Conservation (phyloP, 1,284 basidiomycete genomes). For the Phylloboletellus chloephorus region DNA sequence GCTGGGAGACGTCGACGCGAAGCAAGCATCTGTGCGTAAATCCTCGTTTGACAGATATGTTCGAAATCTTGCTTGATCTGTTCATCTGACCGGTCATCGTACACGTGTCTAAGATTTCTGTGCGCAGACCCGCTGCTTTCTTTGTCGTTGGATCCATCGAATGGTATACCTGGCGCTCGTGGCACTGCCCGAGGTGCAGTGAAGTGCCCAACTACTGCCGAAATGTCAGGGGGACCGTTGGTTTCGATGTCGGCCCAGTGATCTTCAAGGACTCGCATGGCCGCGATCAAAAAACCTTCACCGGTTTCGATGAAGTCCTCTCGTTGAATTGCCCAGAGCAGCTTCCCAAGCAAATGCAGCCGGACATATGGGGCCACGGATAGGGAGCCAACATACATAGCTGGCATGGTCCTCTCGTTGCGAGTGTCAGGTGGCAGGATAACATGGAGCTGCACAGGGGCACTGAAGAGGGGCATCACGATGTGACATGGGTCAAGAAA, state of each 20-base stretch:
- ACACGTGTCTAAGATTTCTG: conserved; percentile 16
- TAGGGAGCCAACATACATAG: conserved; percentile 74
- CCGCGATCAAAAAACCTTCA: conserved; percentile 70
- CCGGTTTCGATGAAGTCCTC: conserved; percentile 58
- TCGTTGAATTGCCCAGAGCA: conserved; percentile 51
- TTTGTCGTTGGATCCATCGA: conserved; percentile 3
- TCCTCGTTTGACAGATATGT: conserved; percentile 38
- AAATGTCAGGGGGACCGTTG: conserved; percentile 68
- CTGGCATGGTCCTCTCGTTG: conserved; percentile 57
- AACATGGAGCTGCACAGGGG: conserved; percentile 65
- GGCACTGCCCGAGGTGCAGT: conserved; percentile 7
- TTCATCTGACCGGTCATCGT: conserved; percentile 44
- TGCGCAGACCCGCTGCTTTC: not conserved
- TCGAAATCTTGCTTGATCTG: conserved; percentile 57
- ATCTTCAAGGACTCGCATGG: conserved; percentile 71
- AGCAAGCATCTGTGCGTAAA: conserved; percentile 56
- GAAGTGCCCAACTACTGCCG: conserved; percentile 46
- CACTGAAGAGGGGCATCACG: conserved; percentile 57
- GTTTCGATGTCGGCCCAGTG: conserved; percentile 63
- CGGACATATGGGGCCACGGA: conserved; percentile 79
- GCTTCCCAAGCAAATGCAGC: conserved; percentile 70
- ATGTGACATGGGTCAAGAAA: conserved; percentile 44
- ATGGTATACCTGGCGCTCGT: not conserved
- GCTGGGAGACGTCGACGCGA: conserved; percentile 69
- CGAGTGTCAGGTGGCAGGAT: conserved; percentile 43